A percentile compares a stretch with the other conserved stretches of the same genome.
Evolutionary conservation across 768 basidiomycete genomes (phyloP).

Genomic region (Collybiopsis confluens): DNA sequence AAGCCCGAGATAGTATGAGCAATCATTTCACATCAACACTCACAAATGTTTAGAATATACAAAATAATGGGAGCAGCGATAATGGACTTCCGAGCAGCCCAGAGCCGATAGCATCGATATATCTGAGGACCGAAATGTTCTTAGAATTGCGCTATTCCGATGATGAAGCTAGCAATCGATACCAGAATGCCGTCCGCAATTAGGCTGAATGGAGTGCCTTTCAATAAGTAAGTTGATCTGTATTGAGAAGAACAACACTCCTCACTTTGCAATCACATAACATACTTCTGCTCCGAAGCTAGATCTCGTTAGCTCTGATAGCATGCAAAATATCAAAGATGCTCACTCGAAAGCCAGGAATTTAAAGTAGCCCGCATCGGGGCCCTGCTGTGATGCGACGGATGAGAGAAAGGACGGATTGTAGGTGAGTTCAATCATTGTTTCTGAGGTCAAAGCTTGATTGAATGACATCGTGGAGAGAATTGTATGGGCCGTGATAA

Average conservation of each 20-base stretch:
- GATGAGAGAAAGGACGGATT: not conserved
- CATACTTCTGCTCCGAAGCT: not conserved
- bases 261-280: not conserved
- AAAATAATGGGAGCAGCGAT: not conserved
- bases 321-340: not conserved
- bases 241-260: no score
- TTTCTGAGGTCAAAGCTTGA: not conserved
- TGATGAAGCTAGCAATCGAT: not conserved
- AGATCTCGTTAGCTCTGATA: not conserved
- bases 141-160: not conserved
- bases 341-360: not conserved
- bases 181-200: not conserved
- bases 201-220: no score
- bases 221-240: no score
- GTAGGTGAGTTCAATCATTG: not conserved
- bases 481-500: not conserved
- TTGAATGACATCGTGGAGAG: not conserved
- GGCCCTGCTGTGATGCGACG: not conserved
- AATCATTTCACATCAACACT: not conserved
- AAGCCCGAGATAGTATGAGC: not conserved
- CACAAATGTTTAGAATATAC: not conserved
- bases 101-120: not conserved
- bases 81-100: not conserved
- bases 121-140: not conserved
- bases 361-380: not conserved